phyloP scores from a whole-genome alignment of 495 filamentous ascomycete species.

The Parathielavia appendiculata region DNA sequence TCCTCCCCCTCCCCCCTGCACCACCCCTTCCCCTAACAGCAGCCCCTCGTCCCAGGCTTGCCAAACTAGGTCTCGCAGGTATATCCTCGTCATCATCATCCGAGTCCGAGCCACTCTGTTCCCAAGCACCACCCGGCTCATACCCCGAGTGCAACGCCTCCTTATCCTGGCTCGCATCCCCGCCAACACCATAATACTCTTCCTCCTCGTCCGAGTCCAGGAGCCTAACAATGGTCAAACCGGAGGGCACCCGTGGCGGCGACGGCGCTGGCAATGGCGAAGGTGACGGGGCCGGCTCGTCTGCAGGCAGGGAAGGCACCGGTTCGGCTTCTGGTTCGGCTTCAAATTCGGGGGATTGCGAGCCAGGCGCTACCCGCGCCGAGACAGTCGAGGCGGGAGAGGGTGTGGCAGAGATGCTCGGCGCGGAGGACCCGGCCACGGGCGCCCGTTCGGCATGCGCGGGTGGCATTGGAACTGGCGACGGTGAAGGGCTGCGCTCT shows the following conservation, averaged over 20 bases:
- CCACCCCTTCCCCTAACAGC: background rate
- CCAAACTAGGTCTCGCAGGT: conserved; percentile 20
- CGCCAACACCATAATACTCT: background rate
- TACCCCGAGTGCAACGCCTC: background rate
- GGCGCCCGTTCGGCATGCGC: background rate
- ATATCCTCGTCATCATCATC: conserved; percentile 32
- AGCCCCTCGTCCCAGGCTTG: background rate
- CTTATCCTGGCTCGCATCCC: background rate
- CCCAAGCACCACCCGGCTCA: background rate
- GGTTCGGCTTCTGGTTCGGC: background rate
- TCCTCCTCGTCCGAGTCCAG: conserved; percentile 24
- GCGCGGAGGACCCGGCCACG: background rate
- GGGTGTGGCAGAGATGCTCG: conserved; percentile 3
- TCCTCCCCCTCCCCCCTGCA: conserved; percentile 10
- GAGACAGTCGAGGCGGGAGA: background rate
- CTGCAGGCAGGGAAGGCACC: conserved; percentile 1
- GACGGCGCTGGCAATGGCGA: conserved; percentile 11
- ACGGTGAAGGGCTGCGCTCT: conserved; percentile 4
- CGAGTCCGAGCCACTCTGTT: conserved; percentile 21
- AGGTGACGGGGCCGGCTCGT: background rate
- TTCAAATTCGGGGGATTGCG: conserved; percentile 6
- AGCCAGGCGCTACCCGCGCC: background rate
- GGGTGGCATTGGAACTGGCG: background rate
- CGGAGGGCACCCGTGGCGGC: conserved; percentile 15
- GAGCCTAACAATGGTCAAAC: conserved; percentile 31